Evolutionary conservation across 2,329 filamentous ascomycete genomes (phyloP), one percentile per base, ranked within the genome.

Genomic region (Plenodomus biglobosus): DNA sequence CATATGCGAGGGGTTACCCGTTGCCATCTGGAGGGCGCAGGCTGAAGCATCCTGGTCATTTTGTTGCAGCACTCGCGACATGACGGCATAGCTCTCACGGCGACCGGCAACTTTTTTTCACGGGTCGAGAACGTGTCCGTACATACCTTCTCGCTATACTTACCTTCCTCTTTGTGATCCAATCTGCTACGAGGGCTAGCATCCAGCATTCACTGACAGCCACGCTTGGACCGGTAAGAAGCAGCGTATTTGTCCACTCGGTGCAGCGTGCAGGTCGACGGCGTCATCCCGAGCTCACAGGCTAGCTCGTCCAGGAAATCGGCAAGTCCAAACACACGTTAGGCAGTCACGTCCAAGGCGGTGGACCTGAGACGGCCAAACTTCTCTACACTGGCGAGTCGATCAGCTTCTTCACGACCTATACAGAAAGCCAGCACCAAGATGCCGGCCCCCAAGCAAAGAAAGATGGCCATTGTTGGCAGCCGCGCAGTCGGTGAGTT

Each of bases 391-490:
- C 61, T 61, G 59, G 60, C 64, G 48, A 59, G 44, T 52, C 57
- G 57, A 46, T 57, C 59, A 47, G 49, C 57, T 27, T 49, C 49
- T 36, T 42, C 49, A 52, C 51, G 40, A 30, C 46, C 49, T 46
- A 47, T 21, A 42, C 46, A 40, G 24, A 52, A 48, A 49, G 39
- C 50, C 48, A 52, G 39, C 58, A 65, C 41, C 59, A 65, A 61
- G 39, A 89, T 89, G 85, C 80, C 85, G 60, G 76, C 86, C 40
- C 83, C 86, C 50, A 96, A 95, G 76, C 91, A 95, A 76, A 83
- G 92, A 67, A 96, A 96, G 81, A 87, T 96, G 72, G 92, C 92
- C 75, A 92, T 96, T 75, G 90, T 96, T 56, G 92, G 92, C 77
- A 95, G 90, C 77, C 86, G 92, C 68, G 94, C 92, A 53, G 92